These are phyloP conservation scores for Podaxis rugospora DNA, from an alignment of 768 basidiomycete genomes.

Conservation along the genomic window DNA sequence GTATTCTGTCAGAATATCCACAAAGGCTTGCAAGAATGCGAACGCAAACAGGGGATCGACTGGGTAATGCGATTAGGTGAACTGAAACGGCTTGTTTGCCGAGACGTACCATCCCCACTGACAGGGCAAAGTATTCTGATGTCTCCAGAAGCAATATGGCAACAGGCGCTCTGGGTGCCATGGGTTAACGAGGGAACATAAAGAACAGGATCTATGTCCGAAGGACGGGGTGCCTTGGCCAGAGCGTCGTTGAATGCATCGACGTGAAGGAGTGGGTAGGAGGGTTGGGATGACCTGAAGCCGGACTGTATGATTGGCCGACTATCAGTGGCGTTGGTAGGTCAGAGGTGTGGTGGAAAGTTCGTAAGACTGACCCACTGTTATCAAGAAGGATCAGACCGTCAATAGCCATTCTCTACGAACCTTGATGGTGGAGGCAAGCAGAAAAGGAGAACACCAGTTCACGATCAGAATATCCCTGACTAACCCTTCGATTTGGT, in stretches of 20 bases:
- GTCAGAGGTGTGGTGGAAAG: slow-evolving; percentile 12
- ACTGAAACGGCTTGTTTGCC: neutral
- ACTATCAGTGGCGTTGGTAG: slow-evolving; percentile 29
- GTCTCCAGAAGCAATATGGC: slow-evolving; percentile 75
- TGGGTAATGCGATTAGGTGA: slow-evolving; percentile 27
- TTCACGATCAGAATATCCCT: neutral
- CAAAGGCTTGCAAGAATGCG: slow-evolving; percentile 81
- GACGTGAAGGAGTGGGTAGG: slow-evolving; percentile 82
- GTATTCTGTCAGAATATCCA: slow-evolving; percentile 82
- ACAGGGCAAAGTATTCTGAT: slow-evolving; percentile 77
- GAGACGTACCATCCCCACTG: slow-evolving; percentile 75
- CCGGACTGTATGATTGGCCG: slow-evolving; percentile 87
- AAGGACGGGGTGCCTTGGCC: slow-evolving; percentile 45
- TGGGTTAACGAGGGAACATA: slow-evolving; percentile 51
- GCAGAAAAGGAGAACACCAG: neutral
- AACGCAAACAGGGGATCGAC: slow-evolving; percentile 91
- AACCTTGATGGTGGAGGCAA: neutral
- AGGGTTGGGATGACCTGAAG: slow-evolving; percentile 71
- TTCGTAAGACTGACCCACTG: slow-evolving; percentile 49
- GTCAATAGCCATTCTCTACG: slow-evolving; percentile 64
- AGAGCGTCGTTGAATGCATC: slow-evolving; percentile 78
- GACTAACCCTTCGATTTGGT: neutral
- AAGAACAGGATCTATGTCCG: slow-evolving; percentile 70
- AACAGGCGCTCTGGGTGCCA: slow-evolving; percentile 67
- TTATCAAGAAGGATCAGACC: slow-evolving; percentile 77